A percentile compares a stretch with the other conserved stretches of the same genome.
phyloP scores from a whole-genome alignment of 257 asterid species.

The Scutellaria barbata region DNA sequence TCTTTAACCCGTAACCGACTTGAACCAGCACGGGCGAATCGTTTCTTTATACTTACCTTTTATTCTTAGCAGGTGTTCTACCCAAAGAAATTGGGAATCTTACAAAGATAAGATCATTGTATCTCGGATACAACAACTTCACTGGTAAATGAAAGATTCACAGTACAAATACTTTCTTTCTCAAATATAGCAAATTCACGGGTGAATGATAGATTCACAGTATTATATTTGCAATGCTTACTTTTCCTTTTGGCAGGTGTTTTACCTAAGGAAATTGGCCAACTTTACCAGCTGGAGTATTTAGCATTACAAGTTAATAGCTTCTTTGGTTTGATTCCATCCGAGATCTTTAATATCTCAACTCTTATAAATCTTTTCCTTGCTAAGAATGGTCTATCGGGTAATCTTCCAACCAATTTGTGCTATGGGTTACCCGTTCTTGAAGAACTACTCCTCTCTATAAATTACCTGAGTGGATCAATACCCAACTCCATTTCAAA shows the following conservation, averaged over 20 bases:
- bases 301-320: background rate
- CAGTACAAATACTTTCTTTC: too few relatives aligned
- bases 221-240: too few relatives aligned
- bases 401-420: constrained; percentile 32
- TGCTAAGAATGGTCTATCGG: constrained; percentile 4
- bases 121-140: too few relatives aligned
- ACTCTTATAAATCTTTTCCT: constrained; percentile 2
- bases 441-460: background rate
- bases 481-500: constrained; percentile 42
- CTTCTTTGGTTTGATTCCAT: constrained; percentile 40
- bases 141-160: too few relatives aligned
- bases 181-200: too few relatives aligned
- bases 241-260: constrained; percentile 35
- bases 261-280: constrained; percentile 39
- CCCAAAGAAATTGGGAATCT: too few relatives aligned
- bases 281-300: constrained; percentile 25
- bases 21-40: too few relatives aligned
- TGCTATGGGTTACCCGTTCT: background rate
- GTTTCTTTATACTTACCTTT: too few relatives aligned
- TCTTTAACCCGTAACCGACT: too few relatives aligned
- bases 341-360: constrained; percentile 39
- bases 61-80: too few relatives aligned
- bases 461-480: constrained; percentile 19
- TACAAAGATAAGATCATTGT: too few relatives aligned
- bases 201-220: too few relatives aligned